Evolutionary conservation across 495 filamentous ascomycete genomes (phyloP).

Genomic region (Opeltia flavorubescens): DNA sequence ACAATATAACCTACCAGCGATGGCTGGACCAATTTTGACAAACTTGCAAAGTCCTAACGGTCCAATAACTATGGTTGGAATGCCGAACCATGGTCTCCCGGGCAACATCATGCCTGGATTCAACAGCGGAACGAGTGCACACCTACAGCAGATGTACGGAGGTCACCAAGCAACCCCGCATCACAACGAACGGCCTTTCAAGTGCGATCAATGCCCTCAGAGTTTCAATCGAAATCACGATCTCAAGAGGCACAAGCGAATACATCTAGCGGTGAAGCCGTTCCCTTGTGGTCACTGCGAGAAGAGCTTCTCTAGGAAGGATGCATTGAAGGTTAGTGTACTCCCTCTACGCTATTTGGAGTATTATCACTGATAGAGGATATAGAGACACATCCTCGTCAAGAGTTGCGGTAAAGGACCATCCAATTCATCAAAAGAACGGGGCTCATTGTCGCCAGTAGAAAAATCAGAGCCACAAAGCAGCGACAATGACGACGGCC

Average conservation of each 20-base stretch:
- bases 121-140: constrained; percentile 43
- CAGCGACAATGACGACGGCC: constrained; percentile 9
- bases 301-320: constrained; percentile 93
- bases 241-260: constrained; percentile 87
- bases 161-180: constrained; percentile 32
- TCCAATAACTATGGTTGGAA: constrained; percentile 54
- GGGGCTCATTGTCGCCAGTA: constrained; percentile 7
- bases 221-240: constrained; percentile 97
- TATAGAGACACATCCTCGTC: constrained; percentile 79
- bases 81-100: constrained; percentile 31
- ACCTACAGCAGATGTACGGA: constrained; percentile 39
- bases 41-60: constrained; percentile 60
- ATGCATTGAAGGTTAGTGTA: constrained; percentile 77
- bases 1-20: constrained; percentile 41
- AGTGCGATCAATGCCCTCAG: constrained; percentile 82
- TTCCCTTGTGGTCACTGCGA: constrained; percentile 86
- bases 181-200: constrained; percentile 79
- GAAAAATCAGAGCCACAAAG: constrained; percentile 9
- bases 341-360: background rate
- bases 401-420: constrained; percentile 70
- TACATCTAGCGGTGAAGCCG: constrained; percentile 90
- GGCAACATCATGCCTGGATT: constrained; percentile 31
- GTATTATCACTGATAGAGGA: constrained; percentile 17
- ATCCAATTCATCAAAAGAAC: constrained; percentile 3
- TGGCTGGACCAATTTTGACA: constrained; percentile 61